Evolutionary conservation across 2,329 filamentous ascomycete genomes (phyloP).

Genomic region (Macrophomina tecta): DNA sequence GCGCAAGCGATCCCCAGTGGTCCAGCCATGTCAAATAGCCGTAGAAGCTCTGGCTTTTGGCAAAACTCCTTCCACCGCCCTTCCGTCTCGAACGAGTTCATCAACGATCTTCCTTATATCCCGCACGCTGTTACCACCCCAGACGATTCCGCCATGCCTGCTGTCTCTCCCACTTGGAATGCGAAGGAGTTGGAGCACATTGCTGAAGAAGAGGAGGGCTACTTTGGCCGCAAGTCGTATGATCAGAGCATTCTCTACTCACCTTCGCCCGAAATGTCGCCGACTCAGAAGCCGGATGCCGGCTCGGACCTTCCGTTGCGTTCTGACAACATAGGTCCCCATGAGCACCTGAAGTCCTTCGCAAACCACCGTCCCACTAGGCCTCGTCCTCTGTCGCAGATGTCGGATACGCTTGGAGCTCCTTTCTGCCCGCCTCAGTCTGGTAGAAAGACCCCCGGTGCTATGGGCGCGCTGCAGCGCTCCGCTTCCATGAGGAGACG

Average conservation of each 20-base stretch:
- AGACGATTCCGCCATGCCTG: constrained; percentile 47
- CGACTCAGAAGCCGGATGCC: constrained; percentile 22
- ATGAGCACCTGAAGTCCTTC: constrained; percentile 27
- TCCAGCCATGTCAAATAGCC: not conserved
- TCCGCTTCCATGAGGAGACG: constrained; percentile 22
- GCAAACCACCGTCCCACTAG: constrained; percentile 14
- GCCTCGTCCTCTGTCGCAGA: constrained; percentile 43
- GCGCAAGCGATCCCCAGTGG: constrained; percentile 1
- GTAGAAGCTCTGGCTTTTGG: constrained; percentile 44
- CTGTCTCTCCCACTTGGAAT: constrained; percentile 49
- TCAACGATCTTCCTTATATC: constrained; percentile 38
- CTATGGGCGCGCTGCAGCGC: constrained; percentile 12
- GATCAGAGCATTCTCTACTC: constrained; percentile 35
- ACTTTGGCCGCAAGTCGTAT: constrained; percentile 36
- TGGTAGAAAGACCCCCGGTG: constrained; percentile 21
- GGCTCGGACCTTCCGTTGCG: constrained; percentile 23
- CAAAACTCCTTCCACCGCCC: constrained; percentile 33
- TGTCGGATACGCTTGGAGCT: constrained; percentile 54
- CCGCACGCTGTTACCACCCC: constrained; percentile 51
- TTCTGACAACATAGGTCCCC: constrained; percentile 20
- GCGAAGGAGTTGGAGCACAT: constrained; percentile 43
- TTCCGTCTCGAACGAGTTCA: constrained; percentile 33
- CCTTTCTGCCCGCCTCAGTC: constrained; percentile 41
- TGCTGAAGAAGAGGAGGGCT: constrained; percentile 38
- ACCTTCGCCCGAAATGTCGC: constrained; percentile 28